phyloP scores from a whole-genome alignment of 352 stramenopile genomes.

The Pythium rhizo-oryzae region DNA sequence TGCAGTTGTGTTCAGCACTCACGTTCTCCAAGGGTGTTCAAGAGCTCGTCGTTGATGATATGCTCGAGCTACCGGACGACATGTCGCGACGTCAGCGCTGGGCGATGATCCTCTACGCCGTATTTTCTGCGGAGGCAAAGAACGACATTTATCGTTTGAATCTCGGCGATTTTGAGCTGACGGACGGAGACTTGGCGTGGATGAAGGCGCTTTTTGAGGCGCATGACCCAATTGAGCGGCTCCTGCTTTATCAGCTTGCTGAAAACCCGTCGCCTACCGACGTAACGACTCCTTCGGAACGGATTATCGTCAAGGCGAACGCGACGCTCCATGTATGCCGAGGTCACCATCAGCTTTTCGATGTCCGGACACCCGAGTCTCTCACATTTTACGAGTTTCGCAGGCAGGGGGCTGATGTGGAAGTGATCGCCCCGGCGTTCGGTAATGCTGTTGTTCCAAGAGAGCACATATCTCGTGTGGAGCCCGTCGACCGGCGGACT shows the following conservation, averaged over 20 bases:
- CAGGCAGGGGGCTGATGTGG: neutral
- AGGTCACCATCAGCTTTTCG: neutral
- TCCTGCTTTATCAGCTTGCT: neutral
- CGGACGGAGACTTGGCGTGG: conserved; percentile 7
- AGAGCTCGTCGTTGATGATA: conserved; percentile 10
- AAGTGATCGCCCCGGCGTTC: conserved; percentile 13
- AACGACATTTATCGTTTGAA: conserved; percentile 2
- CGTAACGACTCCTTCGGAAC: neutral
- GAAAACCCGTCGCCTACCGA: neutral
- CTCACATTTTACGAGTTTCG: conserved; percentile 6
- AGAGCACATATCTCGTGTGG: neutral
- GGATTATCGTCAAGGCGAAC: neutral
- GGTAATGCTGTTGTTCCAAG: neutral
- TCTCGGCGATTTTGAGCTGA: conserved; percentile 11
- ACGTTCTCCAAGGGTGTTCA: conserved; percentile 2
- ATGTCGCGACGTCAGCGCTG: conserved; percentile 2
- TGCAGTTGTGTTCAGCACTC: conserved; percentile 13
- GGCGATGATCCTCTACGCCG: conserved; percentile 8
- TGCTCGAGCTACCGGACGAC: neutral
- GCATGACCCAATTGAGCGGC: conserved; percentile 10
- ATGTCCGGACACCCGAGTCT: neutral
- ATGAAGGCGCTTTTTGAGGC: conserved; percentile 15
- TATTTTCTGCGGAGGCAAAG: conserved; percentile 9
- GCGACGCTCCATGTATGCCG: neutral
- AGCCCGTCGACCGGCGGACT: neutral